These are phyloP conservation scores for Domatiomyces catenatus DNA, from an alignment of 2,329 filamentous ascomycete species.

Conservation along the genomic window DNA sequence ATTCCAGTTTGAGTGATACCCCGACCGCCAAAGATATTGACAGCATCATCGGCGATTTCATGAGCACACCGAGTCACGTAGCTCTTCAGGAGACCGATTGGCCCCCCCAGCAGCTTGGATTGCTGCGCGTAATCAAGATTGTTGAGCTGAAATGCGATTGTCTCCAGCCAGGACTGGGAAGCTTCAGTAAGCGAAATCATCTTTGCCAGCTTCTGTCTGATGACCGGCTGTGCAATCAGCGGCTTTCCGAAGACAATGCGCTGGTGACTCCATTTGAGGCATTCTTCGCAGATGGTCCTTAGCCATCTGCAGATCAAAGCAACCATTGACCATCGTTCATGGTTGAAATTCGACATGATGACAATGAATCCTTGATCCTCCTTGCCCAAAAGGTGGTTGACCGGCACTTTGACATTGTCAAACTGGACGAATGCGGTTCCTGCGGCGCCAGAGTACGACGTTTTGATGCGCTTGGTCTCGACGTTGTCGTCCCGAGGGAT, in stretches of 20 bases:
- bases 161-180: conserved; percentile 51
- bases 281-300: conserved; percentile 46
- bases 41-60: conserved; percentile 53
- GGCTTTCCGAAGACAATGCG: conserved; percentile 54
- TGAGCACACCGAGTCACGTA: conserved; percentile 57
- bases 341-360: conserved; percentile 64
- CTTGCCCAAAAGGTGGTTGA: conserved; percentile 51
- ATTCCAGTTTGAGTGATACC: conserved; percentile 56
- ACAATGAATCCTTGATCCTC: conserved; percentile 60
- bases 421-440: conserved; percentile 64
- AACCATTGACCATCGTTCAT: conserved; percentile 57
- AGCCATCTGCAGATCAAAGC: conserved; percentile 49
- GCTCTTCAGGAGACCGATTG: conserved; percentile 58
- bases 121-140: conserved; percentile 34
- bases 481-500: conserved; percentile 56
- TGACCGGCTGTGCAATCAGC: conserved; percentile 58
- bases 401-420: conserved; percentile 57
- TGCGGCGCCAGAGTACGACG: conserved; percentile 47
- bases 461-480: conserved; percentile 51
- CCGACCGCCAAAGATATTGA: conserved; percentile 58
- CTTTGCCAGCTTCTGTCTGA: conserved; percentile 55
- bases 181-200: conserved; percentile 53
- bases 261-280: conserved; percentile 67
- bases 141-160: conserved; percentile 32
- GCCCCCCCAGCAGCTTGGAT: conserved; percentile 45